Base-by-base conservation (phyloP, 495 filamentous ascomycete species). In the Cercophora scortea region DNA sequence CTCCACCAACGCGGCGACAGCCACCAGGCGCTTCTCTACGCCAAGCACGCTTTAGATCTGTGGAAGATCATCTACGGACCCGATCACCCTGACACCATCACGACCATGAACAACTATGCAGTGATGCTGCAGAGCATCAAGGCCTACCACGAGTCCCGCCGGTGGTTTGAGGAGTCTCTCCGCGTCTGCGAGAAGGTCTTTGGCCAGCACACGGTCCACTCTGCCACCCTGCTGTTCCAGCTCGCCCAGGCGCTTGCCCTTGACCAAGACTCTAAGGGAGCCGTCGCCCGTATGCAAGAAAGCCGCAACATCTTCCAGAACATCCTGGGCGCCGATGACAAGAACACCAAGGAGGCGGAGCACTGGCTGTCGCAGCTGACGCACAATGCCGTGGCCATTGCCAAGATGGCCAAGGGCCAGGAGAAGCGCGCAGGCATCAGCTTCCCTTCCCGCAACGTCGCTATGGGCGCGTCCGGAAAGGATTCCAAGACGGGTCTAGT, bases 121-220 rank as follows among this genome's bases (percentile, higher is more conserved):
- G 93, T 97, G 32, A 99, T 99, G 94, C 81, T 97, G 45, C 94
- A 97, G 72, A 83, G 87, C 51, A 76, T 95, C 60, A 91, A 95
- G 75, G 81, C 86, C 44, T 99, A 91, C 76, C 80, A 86, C 54
- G 89, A 95, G 67, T 96, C 91, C 12, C 86, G 91, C 50, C 76
- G 87, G 55, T 99, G 94, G 94, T 97, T 99, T 67, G 92, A 97
- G 72, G 87, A 87, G 47, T 91, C 90, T 11, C 83, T 97, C 35
- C 73, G 79, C 17, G 81, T 95, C 35, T 95, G 90, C 68, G 89
- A 96, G 70, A 77, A 84, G 43, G 79, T 95, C 16, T 94, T 89
- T 52, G 91, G 93, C 60, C 83, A 85, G 67, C 75, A 88, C 43
- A 92, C 89, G 25, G 81, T 96, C 65, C 92, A 90, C 68, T 89